Percentiles rank a stretch among this genome's conserved stretches.
These are phyloP conservation scores for Cylindricascospora bacillispora DNA, from an alignment of 1,139 yeast species.

Conservation along the genomic window DNA sequence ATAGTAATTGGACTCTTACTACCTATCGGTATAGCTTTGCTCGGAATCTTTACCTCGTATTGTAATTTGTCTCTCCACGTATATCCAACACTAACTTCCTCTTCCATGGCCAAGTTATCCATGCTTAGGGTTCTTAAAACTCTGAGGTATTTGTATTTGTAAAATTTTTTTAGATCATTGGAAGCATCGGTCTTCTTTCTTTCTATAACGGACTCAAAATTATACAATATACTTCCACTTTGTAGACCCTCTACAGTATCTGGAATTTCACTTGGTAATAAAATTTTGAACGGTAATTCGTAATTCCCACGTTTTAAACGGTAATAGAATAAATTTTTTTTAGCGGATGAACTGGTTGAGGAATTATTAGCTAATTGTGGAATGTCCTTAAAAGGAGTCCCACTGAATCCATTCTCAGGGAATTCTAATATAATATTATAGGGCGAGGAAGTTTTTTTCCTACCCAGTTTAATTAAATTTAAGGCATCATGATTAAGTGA, in stretches of 20 bases:
- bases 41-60: conserved; percentile 44
- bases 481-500: background rate
- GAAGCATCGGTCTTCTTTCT: conserved; percentile 28
- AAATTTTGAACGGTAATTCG: conserved; percentile 46
- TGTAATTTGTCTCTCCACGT: conserved; percentile 57
- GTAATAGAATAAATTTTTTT: conserved; percentile 23
- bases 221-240: conserved; percentile 45
- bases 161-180: conserved; percentile 11
- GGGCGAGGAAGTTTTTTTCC: conserved; percentile 2
- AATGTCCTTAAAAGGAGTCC: conserved; percentile 29
- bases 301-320: conserved; percentile 50
- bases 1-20: conserved; percentile 40
- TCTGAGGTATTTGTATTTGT: conserved; percentile 32
- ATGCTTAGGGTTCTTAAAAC: conserved; percentile 43
- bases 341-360: background rate
- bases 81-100: conserved; percentile 46
- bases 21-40: conserved; percentile 51
- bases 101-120: conserved; percentile 37
- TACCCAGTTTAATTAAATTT: conserved; percentile 1
- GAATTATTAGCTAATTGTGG: conserved; percentile 11
- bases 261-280: conserved; percentile 46
- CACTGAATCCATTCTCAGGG: conserved; percentile 20
- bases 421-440: conserved; percentile 12
- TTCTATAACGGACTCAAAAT: conserved; percentile 42
- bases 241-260: conserved; percentile 58